Base-by-base conservation (phyloP, 2,329 filamentous ascomycete genomes). In the Tolypocladium ovalisporum region DNA sequence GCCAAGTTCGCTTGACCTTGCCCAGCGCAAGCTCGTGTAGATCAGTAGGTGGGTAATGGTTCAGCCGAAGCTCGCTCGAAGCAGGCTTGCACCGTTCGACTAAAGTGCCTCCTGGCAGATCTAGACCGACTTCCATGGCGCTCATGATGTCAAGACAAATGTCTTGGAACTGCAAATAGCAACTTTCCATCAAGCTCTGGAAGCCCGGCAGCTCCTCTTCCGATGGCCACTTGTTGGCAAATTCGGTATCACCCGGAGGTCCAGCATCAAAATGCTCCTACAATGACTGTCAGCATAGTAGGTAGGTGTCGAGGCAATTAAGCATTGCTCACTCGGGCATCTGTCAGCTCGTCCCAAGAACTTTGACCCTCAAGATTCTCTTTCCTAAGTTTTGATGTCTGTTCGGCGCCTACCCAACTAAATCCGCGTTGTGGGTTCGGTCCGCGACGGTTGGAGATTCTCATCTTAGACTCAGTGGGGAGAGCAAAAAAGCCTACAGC, bases 381-480 rank as follows among this genome's bases (percentile, higher is more conserved):
- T 22, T 42, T 42, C 17, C 60, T 62, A 27, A 70, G 68, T 64
- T 59, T 52, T 22, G 57, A 58, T 6, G 58, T 61, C 27, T 67
- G 66, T 56, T 70, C 68, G 24, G 68, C 66, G 27, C 69, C 68
- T 17, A 70, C 59, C 32, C 60, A 63, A 55, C 66, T 66, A 40
- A 66, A 71, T 2, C 68, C 68, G 36, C 68, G 63, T 49, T 71
- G 67, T 1, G 66, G 67, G 8, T 63, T 67, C 12, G 67, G 60
- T 36, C 67, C 58, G 0, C 62, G 62, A 5, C 66, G 67, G 54
- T 71, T 67, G 35, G 67, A 64, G 9, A 68, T 67, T 3, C 63
- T 62, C 60, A 63, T 60, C 52, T 71, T 71, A 17, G 63, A 59
- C 24, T 67, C 65, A 0, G 62, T 52, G 0, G 67, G 63, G 17